These are phyloP conservation scores for Adansonia digitata DNA, from an alignment of 345 rosid genomes.

Conservation along the genomic window DNA sequence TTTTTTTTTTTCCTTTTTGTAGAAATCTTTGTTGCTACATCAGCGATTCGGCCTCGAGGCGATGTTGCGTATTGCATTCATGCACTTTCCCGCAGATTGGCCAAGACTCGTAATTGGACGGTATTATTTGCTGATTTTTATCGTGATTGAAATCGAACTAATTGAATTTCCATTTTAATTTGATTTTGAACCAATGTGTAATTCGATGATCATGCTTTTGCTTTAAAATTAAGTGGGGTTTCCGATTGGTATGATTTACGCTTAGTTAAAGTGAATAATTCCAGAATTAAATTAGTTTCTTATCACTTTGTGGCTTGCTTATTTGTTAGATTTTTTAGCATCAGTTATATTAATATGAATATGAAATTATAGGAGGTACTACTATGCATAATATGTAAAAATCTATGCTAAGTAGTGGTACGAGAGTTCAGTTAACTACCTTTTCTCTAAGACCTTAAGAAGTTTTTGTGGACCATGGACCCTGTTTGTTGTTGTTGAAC, in stretches of 20 bases:
- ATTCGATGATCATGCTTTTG: background rate
- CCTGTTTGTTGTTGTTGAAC: background rate
- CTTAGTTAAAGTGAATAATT: background rate
- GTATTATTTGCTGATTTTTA: constrained; percentile 23
- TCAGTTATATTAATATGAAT: background rate
- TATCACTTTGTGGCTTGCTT: background rate
- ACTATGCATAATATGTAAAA: background rate
- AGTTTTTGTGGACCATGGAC: background rate
- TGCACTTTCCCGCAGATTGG: constrained; percentile 61
- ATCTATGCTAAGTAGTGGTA: background rate
- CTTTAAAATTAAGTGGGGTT: background rate
- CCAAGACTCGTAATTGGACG: constrained; percentile 79
- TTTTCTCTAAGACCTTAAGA: background rate
- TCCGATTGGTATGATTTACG: background rate
- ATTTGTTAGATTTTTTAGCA: background rate
- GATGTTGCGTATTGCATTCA: constrained; percentile 76
- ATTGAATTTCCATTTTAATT: background rate
- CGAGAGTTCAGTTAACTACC: background rate
- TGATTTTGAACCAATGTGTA: background rate
- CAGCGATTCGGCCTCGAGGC: constrained; percentile 67
- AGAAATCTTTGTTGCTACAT: constrained; percentile 62
- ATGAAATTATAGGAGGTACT: background rate
- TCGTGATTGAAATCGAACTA: background rate
- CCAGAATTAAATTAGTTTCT: background rate
- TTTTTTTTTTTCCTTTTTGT: too few relatives aligned